These are phyloP conservation scores for Aspergillus ostianus DNA, from an alignment of 495 filamentous ascomycete species.

Conservation along the genomic window DNA sequence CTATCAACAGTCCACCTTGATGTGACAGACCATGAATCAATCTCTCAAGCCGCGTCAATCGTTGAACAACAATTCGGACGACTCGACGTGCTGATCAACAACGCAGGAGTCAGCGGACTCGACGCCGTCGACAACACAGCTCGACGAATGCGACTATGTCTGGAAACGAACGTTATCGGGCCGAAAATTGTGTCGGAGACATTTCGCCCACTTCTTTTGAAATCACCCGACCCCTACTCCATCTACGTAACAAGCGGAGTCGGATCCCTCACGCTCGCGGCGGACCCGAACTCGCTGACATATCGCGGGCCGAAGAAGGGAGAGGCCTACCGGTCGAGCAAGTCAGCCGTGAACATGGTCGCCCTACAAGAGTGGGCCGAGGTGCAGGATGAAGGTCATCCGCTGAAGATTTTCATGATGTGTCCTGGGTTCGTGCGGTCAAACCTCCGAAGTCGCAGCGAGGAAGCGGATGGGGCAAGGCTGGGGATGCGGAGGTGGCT, in stretches of 20 bases:
- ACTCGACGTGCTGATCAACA: constrained; percentile 4
- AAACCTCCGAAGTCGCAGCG: background rate
- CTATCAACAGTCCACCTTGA: background rate
- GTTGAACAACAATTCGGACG: background rate
- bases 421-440: constrained; percentile 1
- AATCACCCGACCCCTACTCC: background rate
- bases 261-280: background rate
- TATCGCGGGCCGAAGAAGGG: background rate
- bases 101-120: background rate
- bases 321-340: background rate
- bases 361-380: background rate
- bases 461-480: background rate
- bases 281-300: background rate
- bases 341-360: constrained; percentile 1
- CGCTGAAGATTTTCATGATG: background rate
- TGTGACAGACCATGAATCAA: background rate
- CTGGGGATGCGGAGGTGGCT: background rate
- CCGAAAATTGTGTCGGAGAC: background rate
- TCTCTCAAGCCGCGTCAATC: background rate
- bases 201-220: background rate
- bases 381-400: background rate
- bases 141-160: background rate
- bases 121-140: background rate
- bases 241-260: background rate
- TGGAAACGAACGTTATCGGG: background rate